Evolutionary conservation across 1,139 yeast species (phyloP), one percentile per base, ranked within the genome.

Genomic region (Saccharomyces hybrid): DNA sequence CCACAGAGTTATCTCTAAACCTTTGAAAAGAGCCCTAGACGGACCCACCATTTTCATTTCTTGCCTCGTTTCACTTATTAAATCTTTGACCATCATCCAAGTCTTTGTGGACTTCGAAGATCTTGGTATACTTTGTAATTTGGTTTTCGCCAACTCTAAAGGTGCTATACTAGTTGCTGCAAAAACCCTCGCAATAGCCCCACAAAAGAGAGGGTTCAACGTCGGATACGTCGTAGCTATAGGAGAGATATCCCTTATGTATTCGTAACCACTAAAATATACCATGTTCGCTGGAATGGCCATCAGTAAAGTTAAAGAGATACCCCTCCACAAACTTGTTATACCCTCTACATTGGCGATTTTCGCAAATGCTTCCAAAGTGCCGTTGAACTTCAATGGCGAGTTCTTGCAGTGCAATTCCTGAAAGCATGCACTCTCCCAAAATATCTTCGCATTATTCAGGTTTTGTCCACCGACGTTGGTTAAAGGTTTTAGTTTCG

Each of bases 271-370:
- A 2, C 96, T 87, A 72, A 90, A 93, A 68, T 93, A 95, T 6
- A 93, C 93, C 55, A 93, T 88, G 64, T 91, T 93, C 1, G 97
- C 81, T 0, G 99, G 99, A 0, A 91, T 75, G 0, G 97, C 89
- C 96, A 93, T 95, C 24, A 89, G 60, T 14, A 93, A 72, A 0
- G 96, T 89, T 29, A 93, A 71, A 0, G 95, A 81, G 38, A 95
- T 78, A 0, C 99, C 99, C 52, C 99, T 75, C 95, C 97, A 93
- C 21, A 95, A 75, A 0, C 96, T 85, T 0, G 77, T 56, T 0
- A 82, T 42, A 0, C 99, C 99, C 70, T 93, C 99, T 48, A 79
- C 75, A 32, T 77, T 73, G 2, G 83, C 77, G 31, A 91, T 89
- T 54, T 80, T 79, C 4, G 73, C 64, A 59, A 91, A 77, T 0